Evolutionary conservation across 176 grass and related monocot genomes (phyloP), one percentile per base, ranked within the genome.

Genomic region (Canna indica): DNA sequence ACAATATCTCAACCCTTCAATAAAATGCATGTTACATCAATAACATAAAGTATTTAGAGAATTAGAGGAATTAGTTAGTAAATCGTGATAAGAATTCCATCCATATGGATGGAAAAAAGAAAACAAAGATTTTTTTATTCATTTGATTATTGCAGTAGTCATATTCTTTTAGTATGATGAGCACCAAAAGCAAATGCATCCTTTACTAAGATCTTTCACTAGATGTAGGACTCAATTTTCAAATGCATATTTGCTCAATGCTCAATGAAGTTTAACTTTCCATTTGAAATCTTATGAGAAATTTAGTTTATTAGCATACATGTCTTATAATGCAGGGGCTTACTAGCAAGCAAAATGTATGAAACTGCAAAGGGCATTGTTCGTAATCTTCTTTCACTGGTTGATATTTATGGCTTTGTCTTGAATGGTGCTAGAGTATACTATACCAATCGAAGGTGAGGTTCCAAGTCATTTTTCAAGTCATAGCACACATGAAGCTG

Each of bases 321-420:
- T 56, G 0, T 29, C 50, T n/a, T 47, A 59, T 68, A 32, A 64
- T 90, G 80, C 79, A 99, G 94, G 59, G 94, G 94, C 18, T 78
- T 99, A 33, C 72, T 99, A n/a, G 84, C 82, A 41, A 99, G 94
- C 76, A 99, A 93, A 82, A 99, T 99, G 94, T 86, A 88, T 34
- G 78, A 99, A n/a, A 99, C 85, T 4, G 94, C 86, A 28, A 99
- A 90, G 76, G 78, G 18, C 25, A 75, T 99, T 12, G 78, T 78
- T 30, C 79, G 74, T 67, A 90, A 93, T 74, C 90, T 99, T 47
- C 70, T 99, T 25, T 88, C 84, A 70, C 44, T 99, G 53, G 60
- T 90, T 70, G 89, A 93, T 72, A 75, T 73, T 33, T 93, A 93
- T 65, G 94, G 90, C 22, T 85, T 81, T 74, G 94, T 93, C 77